These are phyloP conservation scores for Alternaria gansuensis DNA, from an alignment of 2,329 filamentous ascomycete species.

Conservation along the genomic window DNA sequence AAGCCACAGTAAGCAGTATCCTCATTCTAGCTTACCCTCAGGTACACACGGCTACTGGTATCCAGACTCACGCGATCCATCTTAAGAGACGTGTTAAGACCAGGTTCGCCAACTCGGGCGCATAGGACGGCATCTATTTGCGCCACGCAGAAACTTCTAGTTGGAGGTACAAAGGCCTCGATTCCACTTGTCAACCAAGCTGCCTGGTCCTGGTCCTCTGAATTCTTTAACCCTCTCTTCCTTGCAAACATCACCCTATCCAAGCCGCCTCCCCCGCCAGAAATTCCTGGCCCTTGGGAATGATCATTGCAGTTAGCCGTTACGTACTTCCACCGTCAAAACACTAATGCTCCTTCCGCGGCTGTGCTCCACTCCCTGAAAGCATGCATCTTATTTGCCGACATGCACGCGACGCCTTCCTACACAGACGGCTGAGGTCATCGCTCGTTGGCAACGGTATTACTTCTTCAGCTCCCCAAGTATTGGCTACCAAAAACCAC, in stretches of 20 bases:
- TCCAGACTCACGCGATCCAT: slow-evolving; percentile 13
- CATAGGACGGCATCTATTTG: slow-evolving; percentile 18
- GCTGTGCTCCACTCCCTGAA: slow-evolving; percentile 12
- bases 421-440: slow-evolving; percentile 16
- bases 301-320: slow-evolving; percentile 11
- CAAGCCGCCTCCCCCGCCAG: slow-evolving; percentile 17
- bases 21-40: slow-evolving; percentile 14
- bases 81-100: slow-evolving; percentile 16
- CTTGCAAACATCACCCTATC: slow-evolving; percentile 18
- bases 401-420: slow-evolving; percentile 19
- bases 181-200: slow-evolving; percentile 3
- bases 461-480: slow-evolving; percentile 23
- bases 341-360: slow-evolving; percentile 27
- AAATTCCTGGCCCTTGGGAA: slow-evolving; percentile 16
- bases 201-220: slow-evolving; percentile 10
- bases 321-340: slow-evolving; percentile 20
- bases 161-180: slow-evolving; percentile 18
- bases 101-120: slow-evolving; percentile 27
- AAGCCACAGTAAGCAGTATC: slow-evolving; percentile 23
- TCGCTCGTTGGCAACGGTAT: slow-evolving; percentile 17
- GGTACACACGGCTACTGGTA: slow-evolving; percentile 12
- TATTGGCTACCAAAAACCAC: slow-evolving; percentile 17
- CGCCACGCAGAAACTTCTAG: slow-evolving; percentile 23
- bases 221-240: slow-evolving; percentile 7
- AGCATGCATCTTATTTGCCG: slow-evolving; percentile 16